Evolutionary conservation across 2,329 filamentous ascomycete species (phyloP), one percentile per base, ranked within the genome.

Genomic region (Aureobasidium melanogenum): DNA sequence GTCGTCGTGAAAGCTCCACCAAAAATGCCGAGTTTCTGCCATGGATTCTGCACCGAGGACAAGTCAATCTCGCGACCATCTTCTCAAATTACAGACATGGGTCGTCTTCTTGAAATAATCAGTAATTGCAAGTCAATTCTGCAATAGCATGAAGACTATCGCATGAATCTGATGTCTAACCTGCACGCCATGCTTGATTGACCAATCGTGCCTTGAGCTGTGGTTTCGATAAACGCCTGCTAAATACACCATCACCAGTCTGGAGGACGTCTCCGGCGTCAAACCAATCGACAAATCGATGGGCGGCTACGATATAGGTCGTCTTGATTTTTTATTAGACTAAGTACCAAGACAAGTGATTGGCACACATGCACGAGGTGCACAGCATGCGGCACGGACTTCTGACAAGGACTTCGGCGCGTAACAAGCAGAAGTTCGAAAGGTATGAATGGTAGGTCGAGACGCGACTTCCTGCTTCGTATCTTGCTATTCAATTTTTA

Each of bases 341-440:
- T 36, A 5, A 15, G 19, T 10, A 26, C 24, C 14, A 22, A 24
- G 28, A 44, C 17, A 19, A 22, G 38, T 36, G 39, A 57, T 44
- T 57, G 41, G 54, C 41, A 41, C 41, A 12, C n/a, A 44, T 44
- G 41, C 39, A 26, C 24, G 28, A 41, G 41, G 54, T 6, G 54
- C 54, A 57, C 54, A 44, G 22, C 41, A 46, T 57, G 54, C 38
- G 41, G 54, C 54, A 57, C 54, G 54, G 54, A 43, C 54, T 44
- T 57, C 36, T 14, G 51, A 43, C 51, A 57, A n/a, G 41, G 54
- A 19, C 22, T 57, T 34, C 10, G 54, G 54, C 54, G 54, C 54
- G 54, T 57, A 57, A 30, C 17, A 43, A 26, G 14, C 34, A 54
- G 8, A 54, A 41, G 15, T n/a, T 30, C 19, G 3, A 15, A 7